These are phyloP conservation scores for Trichoderma lentiforme DNA, from an alignment of 2,329 filamentous ascomycete species.

Conservation along the genomic window DNA sequence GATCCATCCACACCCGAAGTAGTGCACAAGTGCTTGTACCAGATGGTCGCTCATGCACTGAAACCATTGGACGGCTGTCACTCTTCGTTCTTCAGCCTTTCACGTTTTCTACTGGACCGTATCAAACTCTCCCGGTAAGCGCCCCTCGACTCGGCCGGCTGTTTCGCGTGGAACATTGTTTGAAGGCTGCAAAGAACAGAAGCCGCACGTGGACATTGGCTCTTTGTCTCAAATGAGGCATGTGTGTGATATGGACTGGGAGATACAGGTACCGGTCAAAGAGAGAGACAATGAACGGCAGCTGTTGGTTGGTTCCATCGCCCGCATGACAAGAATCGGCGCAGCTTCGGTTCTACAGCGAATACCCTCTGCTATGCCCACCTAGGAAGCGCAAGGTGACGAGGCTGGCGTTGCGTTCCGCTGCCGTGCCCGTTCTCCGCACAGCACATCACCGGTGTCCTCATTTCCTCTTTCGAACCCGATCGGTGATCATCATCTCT, in stretches of 20 bases:
- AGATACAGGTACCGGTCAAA: background rate
- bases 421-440: constrained; percentile 13
- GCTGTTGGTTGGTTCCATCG: constrained; percentile 12
- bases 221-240: background rate
- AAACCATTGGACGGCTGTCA: constrained; percentile 4
- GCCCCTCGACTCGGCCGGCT: background rate
- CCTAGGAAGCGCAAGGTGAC: background rate
- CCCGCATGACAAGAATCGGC: constrained; percentile 9
- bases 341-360: constrained; percentile 15
- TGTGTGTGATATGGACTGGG: background rate
- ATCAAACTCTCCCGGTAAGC: background rate
- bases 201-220: background rate
- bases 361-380: background rate
- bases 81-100: constrained; percentile 5
- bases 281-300: background rate
- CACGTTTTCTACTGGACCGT: background rate
- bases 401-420: constrained; percentile 6
- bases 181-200: background rate
- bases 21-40: background rate
- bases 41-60: background rate
- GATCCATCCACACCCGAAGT: background rate
- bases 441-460: constrained; percentile 3
- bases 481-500: constrained; percentile 20
- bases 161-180: constrained; percentile 3
- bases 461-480: constrained; percentile 12